A percentile compares a stretch with the other conserved stretches of the same genome.
Evolutionary conservation across 306 rosid genomes (phyloP).

Genomic region (Prunus davidiana): DNA sequence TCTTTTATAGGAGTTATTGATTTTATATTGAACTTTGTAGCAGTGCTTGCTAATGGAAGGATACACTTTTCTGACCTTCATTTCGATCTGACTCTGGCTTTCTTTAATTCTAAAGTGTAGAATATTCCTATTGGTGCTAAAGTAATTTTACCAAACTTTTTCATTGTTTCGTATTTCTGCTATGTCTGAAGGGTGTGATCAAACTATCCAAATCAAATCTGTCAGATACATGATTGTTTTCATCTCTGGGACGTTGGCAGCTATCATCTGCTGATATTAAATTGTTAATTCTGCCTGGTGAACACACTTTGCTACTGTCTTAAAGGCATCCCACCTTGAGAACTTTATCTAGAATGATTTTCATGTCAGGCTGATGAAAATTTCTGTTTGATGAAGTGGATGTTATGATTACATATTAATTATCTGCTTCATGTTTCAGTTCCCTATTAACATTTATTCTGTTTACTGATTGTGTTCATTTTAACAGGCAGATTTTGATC

Average conservation of each 20-base stretch:
- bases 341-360: background rate
- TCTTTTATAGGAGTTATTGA: background rate
- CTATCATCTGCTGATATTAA: background rate
- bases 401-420: background rate
- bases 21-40: background rate
- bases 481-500: constrained; percentile 93
- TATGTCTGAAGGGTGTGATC: background rate
- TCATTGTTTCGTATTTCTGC: background rate
- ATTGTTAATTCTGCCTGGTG: background rate
- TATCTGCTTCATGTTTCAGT: constrained; percentile 9
- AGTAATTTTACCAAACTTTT: background rate
- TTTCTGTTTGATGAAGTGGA: background rate
- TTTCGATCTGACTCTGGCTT: background rate
- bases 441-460: constrained; percentile 11
- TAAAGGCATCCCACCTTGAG: background rate
- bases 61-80: background rate
- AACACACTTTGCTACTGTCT: background rate
- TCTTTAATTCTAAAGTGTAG: background rate
- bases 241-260: background rate
- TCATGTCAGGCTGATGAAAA: background rate
- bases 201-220: background rate
- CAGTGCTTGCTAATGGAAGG: background rate
- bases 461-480: constrained; percentile 38
- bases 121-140: background rate
- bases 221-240: background rate